Evolutionary conservation across 2,329 filamentous ascomycete genomes (phyloP).

Genomic region (Boeremia lycopersici): DNA sequence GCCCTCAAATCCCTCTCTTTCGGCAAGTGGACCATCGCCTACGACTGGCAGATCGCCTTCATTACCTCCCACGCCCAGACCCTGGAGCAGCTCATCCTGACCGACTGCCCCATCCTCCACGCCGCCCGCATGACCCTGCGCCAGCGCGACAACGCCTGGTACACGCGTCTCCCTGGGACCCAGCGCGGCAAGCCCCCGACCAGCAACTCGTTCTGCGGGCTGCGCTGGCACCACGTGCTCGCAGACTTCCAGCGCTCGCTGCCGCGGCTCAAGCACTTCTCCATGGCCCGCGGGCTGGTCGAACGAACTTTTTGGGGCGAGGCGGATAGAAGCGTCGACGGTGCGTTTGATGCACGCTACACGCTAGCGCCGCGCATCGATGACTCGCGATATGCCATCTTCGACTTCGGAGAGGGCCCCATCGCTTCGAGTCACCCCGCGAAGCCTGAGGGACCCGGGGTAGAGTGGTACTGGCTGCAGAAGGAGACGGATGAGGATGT

Average conservation of each 20-base stretch:
- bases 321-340: not conserved
- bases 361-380: not conserved
- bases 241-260: not conserved
- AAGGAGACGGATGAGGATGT: not conserved
- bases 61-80: conserved; percentile 49
- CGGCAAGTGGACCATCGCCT: conserved; percentile 51
- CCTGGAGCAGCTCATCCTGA: conserved; percentile 51
- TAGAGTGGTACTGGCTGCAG: not conserved
- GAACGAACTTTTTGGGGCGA: not conserved
- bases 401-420: not conserved
- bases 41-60: conserved; percentile 57
- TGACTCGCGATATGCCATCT: conserved; percentile 2
- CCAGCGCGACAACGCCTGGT: conserved; percentile 5
- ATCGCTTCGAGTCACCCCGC: not conserved
- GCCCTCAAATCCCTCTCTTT: conserved; percentile 50
- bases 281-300: conserved; percentile 3
- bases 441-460: too few relatives aligned
- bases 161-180: not conserved
- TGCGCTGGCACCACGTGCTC: conserved; percentile 9
- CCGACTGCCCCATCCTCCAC: conserved; percentile 50
- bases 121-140: conserved; percentile 1
- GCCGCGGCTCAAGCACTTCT: conserved; percentile 2
- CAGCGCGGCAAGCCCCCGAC: not conserved
- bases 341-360: conserved; percentile 3
- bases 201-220: not conserved